Evolutionary conservation across 169 alveolate genomes (phyloP), one percentile per base, ranked within the genome.

Genomic region (Neospora caninum): DNA sequence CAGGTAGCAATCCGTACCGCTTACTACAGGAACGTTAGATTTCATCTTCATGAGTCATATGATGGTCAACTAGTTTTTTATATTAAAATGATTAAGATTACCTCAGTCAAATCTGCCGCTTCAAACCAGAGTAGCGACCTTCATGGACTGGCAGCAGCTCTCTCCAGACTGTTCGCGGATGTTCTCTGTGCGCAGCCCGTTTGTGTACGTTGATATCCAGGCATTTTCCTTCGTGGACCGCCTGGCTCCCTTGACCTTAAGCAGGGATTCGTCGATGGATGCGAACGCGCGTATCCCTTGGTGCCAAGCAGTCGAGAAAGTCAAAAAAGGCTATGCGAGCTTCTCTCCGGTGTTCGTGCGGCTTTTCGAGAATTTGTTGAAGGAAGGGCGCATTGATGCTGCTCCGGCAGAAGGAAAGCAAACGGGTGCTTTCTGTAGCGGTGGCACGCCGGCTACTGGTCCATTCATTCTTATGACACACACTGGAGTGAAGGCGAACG

Each of bases 391-490:
- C 36, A 31, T 83, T 36, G 91, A 83, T 43, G 91, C 91, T 6
- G 70, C 91, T 27, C 70, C 91, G 34, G 41, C 58, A 31, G 67
- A 83, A 6, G 91, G 91, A 31, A 83, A 83, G 67, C 91, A 43
- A 39, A 42, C 91, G 20, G 91, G 91, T 27, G 91, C 91, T 43
- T 83, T 83, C 36, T 83, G 91, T 49, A 42, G 70, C 29, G 91
- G 91, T 4, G 91, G 54, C 39, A 83, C 67, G 9, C 91, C 91
- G 70, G 38, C 42, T 25, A 43, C 67, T 18, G 91, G 91, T 31
- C 91, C 91, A 42, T 83, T 83, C 36, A 39, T 42, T 22, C 67
- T 83, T 10, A 18, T 42, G 70, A 83, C 25, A 22, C 67, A 83
- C 41, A 39, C 54, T 13, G 91, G 91, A 34, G 41, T 36, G 27